Conservation (phyloP, 441 rosid species). For the Gossypium lobatum region DNA sequence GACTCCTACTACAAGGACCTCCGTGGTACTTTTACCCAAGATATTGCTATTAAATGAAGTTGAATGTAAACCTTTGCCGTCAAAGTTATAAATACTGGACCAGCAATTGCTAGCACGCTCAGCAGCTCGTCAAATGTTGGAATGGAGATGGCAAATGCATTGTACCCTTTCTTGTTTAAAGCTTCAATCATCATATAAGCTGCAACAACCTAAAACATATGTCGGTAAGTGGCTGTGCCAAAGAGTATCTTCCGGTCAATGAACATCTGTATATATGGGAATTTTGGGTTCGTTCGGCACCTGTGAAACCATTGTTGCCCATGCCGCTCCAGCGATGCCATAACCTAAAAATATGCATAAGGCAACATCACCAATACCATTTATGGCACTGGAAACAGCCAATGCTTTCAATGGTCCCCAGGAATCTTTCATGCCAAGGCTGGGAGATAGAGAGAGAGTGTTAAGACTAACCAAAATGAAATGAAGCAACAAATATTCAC, state of each 20-base stretch:
- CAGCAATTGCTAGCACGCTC: constrained; percentile 59
- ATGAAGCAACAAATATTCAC: background rate
- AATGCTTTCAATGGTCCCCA: constrained; percentile 92
- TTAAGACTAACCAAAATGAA: constrained; percentile 4
- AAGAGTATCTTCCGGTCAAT: background rate
- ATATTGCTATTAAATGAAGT: constrained; percentile 1
- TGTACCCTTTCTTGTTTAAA: constrained; percentile 69
- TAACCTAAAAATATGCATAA: constrained; percentile 75
- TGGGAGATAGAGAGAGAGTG: constrained; percentile 24
- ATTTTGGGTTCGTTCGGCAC: constrained; percentile 29
- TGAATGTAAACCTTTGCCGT: constrained; percentile 48
- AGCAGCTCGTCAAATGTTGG: constrained; percentile 58
- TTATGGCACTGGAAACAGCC: constrained; percentile 62
- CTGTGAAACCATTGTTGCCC: constrained; percentile 95
- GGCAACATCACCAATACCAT: constrained; percentile 70
- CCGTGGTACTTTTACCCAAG: no score
- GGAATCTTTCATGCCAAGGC: constrained; percentile 95
- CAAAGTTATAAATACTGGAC: constrained; percentile 73
- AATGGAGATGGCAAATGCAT: constrained; percentile 49
- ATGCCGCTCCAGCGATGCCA: constrained; percentile 92
- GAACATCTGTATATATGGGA: background rate
- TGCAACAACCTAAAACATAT: constrained; percentile 64
- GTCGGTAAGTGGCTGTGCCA: constrained; percentile 19
- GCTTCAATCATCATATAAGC: constrained; percentile 83
- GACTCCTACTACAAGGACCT: no score